Evolutionary conservation across 1,139 yeast species (phyloP), one percentile per base, ranked within the genome.

Genomic region (Saccharomycopsis phalli): DNA sequence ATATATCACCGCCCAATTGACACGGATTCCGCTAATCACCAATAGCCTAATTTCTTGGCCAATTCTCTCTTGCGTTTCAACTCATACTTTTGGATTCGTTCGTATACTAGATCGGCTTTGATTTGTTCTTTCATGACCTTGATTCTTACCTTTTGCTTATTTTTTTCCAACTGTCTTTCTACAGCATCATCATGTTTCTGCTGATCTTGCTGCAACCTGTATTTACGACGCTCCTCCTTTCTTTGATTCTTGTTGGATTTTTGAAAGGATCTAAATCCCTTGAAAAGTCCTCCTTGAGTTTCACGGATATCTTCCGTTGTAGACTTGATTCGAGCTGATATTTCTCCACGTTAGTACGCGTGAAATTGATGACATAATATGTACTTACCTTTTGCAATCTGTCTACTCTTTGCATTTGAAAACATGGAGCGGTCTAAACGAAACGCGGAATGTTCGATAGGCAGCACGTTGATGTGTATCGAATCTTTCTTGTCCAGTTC

Each of bases 51-150:
- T 27, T 30, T 31, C 18, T 23, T 16, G 5, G 43, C 40, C 19
- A 10, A 11, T 13, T 7, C 26, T 10, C 34, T 18, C 16, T 36
- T 40, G 17, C 6, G 17, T 20, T 31, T 14, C 31, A 40, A 26
- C 17, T 36, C 31, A 10, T 21, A 35, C 47, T 48, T 37, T 53
- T 57, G 26, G 53, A 41, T 34, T 51, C 56, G 31, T 37, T 48
- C 18, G 54, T 53, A 37, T 51, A 55, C 22, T 34, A 46, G 36
- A 48, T 55, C 42, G 51, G 47, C 17, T 17, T 42, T 31, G 11
- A 38, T 13, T 31, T 34, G 36, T 7, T 35, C 22, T 25, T 36
- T 32, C n/a, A n/a, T 19, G 10, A 14, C 10, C 14, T 28, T 19
- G 7, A 26, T 14, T 5, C 31, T 25, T 21, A 33, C 8, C 40